phyloP scores from a whole-genome alignment of 2,329 filamentous ascomycete genomes.

The Plenodomus biglobosus region DNA sequence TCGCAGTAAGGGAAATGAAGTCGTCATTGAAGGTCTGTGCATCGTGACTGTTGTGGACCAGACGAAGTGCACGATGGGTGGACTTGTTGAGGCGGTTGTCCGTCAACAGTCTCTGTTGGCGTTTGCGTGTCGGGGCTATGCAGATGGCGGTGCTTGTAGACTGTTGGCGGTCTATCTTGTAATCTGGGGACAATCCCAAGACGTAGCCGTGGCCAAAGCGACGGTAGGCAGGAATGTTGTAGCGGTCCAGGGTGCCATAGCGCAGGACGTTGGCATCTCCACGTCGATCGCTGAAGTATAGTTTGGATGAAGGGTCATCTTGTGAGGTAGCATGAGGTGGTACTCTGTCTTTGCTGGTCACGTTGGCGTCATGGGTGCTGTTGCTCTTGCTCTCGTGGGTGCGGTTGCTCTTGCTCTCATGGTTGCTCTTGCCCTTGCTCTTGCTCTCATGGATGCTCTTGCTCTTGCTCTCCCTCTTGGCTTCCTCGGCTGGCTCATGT shows the following conservation, averaged over 20 bases:
- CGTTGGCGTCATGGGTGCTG: neutral
- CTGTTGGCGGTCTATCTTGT: slow-evolving; percentile 68
- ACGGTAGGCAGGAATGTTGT: slow-evolving; percentile 69
- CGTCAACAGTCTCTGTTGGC: slow-evolving; percentile 51
- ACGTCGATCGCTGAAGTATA: slow-evolving; percentile 60
- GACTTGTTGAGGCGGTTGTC: slow-evolving; percentile 24
- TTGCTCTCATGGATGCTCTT: neutral
- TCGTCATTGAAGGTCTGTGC: slow-evolving; percentile 19
- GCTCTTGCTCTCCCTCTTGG: slow-evolving; percentile 12
- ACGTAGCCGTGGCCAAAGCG: slow-evolving; percentile 69
- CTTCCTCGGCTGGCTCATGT: slow-evolving; percentile 12
- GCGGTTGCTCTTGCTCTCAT: slow-evolving; percentile 6
- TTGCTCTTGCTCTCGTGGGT: slow-evolving; percentile 7
- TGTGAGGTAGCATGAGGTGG: no score
- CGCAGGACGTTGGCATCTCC: slow-evolving; percentile 75
- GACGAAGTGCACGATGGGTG: slow-evolving; percentile 28
- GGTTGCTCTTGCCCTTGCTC: slow-evolving; percentile 5
- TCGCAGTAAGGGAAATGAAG: slow-evolving; percentile 32
- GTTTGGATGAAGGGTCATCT: slow-evolving; percentile 7
- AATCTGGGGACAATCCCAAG: slow-evolving; percentile 62
- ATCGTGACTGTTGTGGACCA: slow-evolving; percentile 19
- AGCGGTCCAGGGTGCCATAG: slow-evolving; percentile 74
- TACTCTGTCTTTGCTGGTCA: slow-evolving; percentile 8
- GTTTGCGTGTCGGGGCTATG: slow-evolving; percentile 43
- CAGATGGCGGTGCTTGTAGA: slow-evolving; percentile 54